A percentile compares a stretch with the other conserved stretches of the same genome.
phyloP scores from a whole-genome alignment of 768 basidiomycete species.

The Hericium erinaceus region DNA sequence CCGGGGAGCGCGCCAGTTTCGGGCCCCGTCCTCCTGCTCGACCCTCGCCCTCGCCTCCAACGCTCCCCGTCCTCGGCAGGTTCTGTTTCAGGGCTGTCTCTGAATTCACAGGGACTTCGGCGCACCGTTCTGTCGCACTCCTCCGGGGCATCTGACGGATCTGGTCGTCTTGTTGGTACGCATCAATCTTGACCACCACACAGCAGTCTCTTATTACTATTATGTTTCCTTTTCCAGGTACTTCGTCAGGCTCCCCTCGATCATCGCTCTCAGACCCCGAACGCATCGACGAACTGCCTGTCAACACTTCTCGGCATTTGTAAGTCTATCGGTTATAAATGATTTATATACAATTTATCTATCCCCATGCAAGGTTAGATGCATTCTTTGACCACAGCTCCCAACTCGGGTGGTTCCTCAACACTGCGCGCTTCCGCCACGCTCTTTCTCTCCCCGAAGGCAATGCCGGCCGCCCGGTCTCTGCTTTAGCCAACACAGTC shows the following conservation, averaged over 20 bases:
- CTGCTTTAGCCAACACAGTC: constrained; percentile 33
- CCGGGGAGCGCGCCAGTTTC: constrained; percentile 2
- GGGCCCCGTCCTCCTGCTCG: constrained; percentile 9
- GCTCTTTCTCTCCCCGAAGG: constrained; percentile 20
- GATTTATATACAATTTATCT: not conserved
- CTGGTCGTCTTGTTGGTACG: constrained; percentile 4
- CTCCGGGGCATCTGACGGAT: constrained; percentile 2
- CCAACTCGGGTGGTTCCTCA: constrained; percentile 62
- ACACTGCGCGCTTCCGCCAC: constrained; percentile 34
- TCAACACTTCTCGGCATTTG: constrained; percentile 7
- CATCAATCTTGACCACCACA: not conserved
- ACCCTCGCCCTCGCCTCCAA: constrained; percentile 8
- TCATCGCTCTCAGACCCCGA: not conserved
- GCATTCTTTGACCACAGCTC: constrained; percentile 47
- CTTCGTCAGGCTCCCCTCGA: not conserved
- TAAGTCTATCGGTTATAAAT: not conserved
- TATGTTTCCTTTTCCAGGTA: not conserved
- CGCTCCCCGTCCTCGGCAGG: not conserved
- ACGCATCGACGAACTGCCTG: constrained; percentile 5
- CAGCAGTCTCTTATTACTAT: not conserved
- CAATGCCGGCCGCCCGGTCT: constrained; percentile 19
- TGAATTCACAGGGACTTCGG: not conserved
- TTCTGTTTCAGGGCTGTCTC: too few relatives aligned
- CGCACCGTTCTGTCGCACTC: not conserved
- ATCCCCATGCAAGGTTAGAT: constrained; percentile 34